Evolutionary conservation across 352 stramenopile genomes (phyloP), one percentile per base, ranked within the genome.

Genomic region (Globisporangium alternatum): DNA sequence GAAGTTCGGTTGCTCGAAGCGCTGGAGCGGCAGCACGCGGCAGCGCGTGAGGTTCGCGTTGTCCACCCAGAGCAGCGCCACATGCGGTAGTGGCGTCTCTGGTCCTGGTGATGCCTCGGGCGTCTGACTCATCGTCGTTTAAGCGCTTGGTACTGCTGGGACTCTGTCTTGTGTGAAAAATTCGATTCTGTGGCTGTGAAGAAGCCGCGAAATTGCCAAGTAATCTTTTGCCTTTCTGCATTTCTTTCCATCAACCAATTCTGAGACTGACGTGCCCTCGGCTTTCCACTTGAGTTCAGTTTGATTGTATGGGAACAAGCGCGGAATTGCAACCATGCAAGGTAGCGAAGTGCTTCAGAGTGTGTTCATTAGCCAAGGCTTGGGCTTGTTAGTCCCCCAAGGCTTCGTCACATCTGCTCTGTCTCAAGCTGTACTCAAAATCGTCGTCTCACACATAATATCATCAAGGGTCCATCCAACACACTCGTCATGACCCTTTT

Each of bases 1-100:
- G 53, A 74, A 73, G 17, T 57, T 21, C 2, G 13, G 12, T 1
- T 28, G 21, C 43, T 30, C 19, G 17, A 77, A 47, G 3, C 64
- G 70, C 19, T 1, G 19, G 15, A 43, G 17, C 2, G 70, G 70
- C 35, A 77, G 49, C 51, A 74, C 45, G 13, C 67, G 70, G 41
- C 60, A 69, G 49, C 70, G 70, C 56, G 60, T 62, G 53, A 74
- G 62, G 28, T 70, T 70, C 56, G 67, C 43, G 37, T 77, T 77
- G 64, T 77, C 70, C 35, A 47, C 57, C 67, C 67, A 74, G 15
- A 77, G 13, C 7, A 55, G n/a, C 30, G 51, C 30, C 5, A 66
- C 57, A n/a, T 70, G 64, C 43, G 37, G n/a, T 51, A 37, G 17
- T 35, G 25, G 39, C 22, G 10, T 6, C 17, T n/a, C 33, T 59